Evolutionary conservation across 164 flowering plant species (phyloP).

Genomic region (Santalum album): DNA sequence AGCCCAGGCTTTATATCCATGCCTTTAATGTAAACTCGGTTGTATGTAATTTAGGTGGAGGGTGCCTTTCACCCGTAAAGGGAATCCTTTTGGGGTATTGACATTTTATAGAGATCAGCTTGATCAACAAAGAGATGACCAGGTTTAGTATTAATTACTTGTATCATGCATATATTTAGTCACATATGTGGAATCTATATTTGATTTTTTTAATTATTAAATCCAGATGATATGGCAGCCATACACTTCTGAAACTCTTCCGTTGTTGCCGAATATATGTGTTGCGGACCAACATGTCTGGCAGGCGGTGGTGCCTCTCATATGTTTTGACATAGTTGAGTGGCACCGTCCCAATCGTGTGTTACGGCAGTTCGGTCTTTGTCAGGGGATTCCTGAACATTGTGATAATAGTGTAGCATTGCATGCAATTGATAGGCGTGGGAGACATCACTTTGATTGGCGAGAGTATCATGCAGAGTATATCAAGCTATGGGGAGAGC

Average conservation of each 20-base stretch:
- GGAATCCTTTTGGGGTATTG: constrained; percentile 4
- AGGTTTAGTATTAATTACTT: not conserved
- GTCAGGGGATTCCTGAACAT: constrained; percentile 6
- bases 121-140: constrained; percentile 8
- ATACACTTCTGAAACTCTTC: constrained; percentile 7
- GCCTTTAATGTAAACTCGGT: not conserved
- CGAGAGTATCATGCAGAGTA: not conserved
- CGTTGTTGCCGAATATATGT: constrained; percentile 9
- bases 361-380: constrained; percentile 10
- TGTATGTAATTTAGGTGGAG: constrained; percentile 4
- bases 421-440: constrained; percentile 13
- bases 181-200: too few relatives aligned
- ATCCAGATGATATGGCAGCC: constrained; percentile 17
- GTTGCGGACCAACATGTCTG: constrained; percentile 7
- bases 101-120: constrained; percentile 10
- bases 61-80: constrained; percentile 2
- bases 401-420: constrained; percentile 11
- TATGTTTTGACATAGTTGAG: constrained; percentile 2
- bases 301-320: constrained; percentile 15
- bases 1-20: not conserved
- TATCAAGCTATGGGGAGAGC: not conserved
- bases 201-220: too few relatives aligned
- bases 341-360: not conserved
- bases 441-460: not conserved
- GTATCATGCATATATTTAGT: too few relatives aligned